Evolutionary conservation across 129 eudicot species (phyloP).

Genomic region (Chrysanthemum lavandulifolium): DNA sequence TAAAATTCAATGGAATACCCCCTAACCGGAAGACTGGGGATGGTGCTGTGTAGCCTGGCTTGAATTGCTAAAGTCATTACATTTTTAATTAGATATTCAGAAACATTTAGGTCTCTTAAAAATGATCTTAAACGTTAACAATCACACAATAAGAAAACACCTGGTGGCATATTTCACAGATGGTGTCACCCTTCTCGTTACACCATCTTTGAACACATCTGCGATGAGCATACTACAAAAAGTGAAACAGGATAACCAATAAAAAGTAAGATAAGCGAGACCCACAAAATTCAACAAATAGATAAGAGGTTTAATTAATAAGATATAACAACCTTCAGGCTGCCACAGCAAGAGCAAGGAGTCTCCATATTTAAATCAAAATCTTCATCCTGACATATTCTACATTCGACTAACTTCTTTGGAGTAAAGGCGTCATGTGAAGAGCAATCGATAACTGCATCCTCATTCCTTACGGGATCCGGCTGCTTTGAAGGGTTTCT

Average conservation of each 20-base stretch:
- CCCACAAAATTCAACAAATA: not conserved
- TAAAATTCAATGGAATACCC: slow-evolving; percentile 64
- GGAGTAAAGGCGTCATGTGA: slow-evolving; percentile 49
- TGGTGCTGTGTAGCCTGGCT: slow-evolving; percentile 87
- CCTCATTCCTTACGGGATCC: slow-evolving; percentile 27
- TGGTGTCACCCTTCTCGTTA: slow-evolving; percentile 91
- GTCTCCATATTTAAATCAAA: slow-evolving; percentile 78
- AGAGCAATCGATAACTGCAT: slow-evolving; percentile 38
- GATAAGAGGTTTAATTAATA: not conserved
- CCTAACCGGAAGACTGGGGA: slow-evolving; percentile 73
- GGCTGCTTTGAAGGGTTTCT: slow-evolving; percentile 48
- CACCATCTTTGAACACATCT: slow-evolving; percentile 97
- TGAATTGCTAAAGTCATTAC: slow-evolving; percentile 62
- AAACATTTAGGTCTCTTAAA: not conserved
- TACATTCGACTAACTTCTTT: slow-evolving; percentile 78
- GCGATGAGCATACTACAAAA: slow-evolving; percentile 96
- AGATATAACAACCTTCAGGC: slow-evolving; percentile 69
- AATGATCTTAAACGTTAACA: not conserved
- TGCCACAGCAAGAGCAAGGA: slow-evolving; percentile 96
- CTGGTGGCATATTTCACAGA: slow-evolving; percentile 97
- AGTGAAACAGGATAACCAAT: slow-evolving; percentile 20
- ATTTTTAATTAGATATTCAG: slow-evolving; percentile 6
- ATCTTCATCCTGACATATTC: slow-evolving; percentile 96
- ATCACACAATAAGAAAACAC: slow-evolving; percentile 28
- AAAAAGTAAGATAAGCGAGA: slow-evolving; percentile 1